Evolutionary conservation across 2,329 filamentous ascomycete species (phyloP).

Genomic region (Claviceps sp.): DNA sequence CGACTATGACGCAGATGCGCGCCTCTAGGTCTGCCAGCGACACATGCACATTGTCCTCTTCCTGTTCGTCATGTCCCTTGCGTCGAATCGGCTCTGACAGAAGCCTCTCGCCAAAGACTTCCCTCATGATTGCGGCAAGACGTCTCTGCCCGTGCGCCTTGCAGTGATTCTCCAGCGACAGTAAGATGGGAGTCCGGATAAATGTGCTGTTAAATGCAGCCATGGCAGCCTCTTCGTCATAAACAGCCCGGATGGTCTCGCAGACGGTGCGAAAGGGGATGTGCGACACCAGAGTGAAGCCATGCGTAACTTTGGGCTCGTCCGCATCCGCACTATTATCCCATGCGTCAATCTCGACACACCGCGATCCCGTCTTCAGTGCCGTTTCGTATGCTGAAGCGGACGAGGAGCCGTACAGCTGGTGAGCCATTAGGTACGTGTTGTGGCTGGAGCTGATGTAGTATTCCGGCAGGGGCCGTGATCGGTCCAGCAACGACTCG

Average conservation of each 20-base stretch:
- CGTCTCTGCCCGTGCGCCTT: slow-evolving; percentile 42
- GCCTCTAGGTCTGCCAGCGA: slow-evolving; percentile 43
- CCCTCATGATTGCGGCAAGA: slow-evolving; percentile 50
- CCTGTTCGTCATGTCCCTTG: slow-evolving; percentile 41
- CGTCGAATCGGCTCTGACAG: slow-evolving; percentile 43
- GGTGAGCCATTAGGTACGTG: slow-evolving; percentile 57
- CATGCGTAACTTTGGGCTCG: slow-evolving; percentile 59
- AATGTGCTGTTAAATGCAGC: slow-evolving; percentile 22
- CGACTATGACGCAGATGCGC: slow-evolving; percentile 54
- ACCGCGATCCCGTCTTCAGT: slow-evolving; percentile 48
- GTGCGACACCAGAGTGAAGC: slow-evolving; percentile 53
- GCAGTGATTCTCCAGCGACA: slow-evolving; percentile 59
- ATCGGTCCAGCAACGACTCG: slow-evolving; percentile 37
- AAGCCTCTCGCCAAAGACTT: slow-evolving; percentile 47
- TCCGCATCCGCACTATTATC: slow-evolving; percentile 45
- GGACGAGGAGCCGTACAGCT: slow-evolving; percentile 50
- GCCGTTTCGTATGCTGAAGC: slow-evolving; percentile 51
- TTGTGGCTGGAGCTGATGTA: slow-evolving; percentile 64
- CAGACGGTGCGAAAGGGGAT: slow-evolving; percentile 52
- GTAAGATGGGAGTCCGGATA: slow-evolving; percentile 41
- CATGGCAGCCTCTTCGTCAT: slow-evolving; percentile 42
- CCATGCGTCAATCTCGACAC: slow-evolving; percentile 65
- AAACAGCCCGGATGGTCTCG: slow-evolving; percentile 48
- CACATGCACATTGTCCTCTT: slow-evolving; percentile 38
- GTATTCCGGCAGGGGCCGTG: slow-evolving; percentile 51